Conservation (phyloP, 202 grass and related monocot species). For the Thinopyrum obtusiflorum region DNA sequence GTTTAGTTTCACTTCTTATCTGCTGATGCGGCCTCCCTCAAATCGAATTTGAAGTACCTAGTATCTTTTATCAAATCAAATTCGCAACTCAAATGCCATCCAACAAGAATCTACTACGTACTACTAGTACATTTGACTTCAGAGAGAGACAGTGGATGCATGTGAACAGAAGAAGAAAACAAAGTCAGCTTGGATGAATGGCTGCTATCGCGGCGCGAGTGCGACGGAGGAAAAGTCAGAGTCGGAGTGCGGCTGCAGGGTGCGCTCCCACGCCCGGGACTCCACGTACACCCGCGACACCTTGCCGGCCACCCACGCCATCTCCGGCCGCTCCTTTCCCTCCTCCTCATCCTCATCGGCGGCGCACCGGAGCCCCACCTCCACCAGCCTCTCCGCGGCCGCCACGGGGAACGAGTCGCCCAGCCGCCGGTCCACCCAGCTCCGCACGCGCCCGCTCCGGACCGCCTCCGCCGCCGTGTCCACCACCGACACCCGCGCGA, state of each 20-base stretch:
- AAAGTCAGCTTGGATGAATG: no score
- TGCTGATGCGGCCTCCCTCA: no score
- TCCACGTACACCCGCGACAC: slow-evolving; percentile 66
- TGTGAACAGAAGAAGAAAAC: no score
- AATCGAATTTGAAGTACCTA: no score
- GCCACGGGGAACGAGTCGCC: slow-evolving; percentile 74
- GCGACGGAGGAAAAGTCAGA: slow-evolving; percentile 53
- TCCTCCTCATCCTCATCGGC: not conserved
- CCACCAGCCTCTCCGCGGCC: slow-evolving; percentile 51
- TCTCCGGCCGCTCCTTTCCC: slow-evolving; percentile 39
- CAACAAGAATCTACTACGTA: no score
- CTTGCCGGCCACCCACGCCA: slow-evolving; percentile 71
- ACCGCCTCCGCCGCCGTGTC: slow-evolving; percentile 48
- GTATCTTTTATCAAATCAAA: no score
- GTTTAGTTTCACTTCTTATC: no score
- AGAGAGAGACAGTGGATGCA: no score
- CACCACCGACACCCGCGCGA: slow-evolving; percentile 43
- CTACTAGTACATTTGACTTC: no score
- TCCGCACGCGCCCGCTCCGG: slow-evolving; percentile 32
- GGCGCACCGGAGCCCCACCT: slow-evolving; percentile 48
- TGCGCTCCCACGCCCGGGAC: slow-evolving; percentile 49
- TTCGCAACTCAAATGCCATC: no score
- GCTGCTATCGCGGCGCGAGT: slow-evolving; percentile 40
- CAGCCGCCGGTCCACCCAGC: slow-evolving; percentile 62
- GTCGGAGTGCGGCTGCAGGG: slow-evolving; percentile 35